Evolutionary conservation across 2,329 filamentous ascomycete genomes (phyloP).

Genomic region (Knufia fluminis): DNA sequence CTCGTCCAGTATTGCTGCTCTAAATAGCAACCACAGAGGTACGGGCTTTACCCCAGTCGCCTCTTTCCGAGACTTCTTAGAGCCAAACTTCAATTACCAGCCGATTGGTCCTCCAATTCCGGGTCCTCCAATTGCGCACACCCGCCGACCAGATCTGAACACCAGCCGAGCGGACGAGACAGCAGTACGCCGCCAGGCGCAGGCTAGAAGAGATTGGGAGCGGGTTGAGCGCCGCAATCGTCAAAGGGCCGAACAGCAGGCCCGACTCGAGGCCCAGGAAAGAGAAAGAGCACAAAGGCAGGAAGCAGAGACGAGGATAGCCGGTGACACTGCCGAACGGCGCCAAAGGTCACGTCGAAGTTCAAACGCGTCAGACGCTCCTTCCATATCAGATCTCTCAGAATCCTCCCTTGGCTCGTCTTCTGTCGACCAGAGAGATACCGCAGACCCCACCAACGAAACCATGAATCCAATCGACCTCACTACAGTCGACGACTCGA

Average conservation of each 20-base stretch:
- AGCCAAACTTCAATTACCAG: background rate
- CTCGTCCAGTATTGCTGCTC: conserved; percentile 6
- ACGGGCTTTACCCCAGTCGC: background rate
- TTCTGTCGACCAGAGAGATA: conserved; percentile 1
- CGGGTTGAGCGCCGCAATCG: conserved; percentile 2
- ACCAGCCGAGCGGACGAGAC: conserved; percentile 1
- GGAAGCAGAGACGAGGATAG: background rate
- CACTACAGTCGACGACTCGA: conserved; percentile 34
- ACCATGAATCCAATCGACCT: conserved; percentile 43
- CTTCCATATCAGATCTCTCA: background rate
- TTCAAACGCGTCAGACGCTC: background rate
- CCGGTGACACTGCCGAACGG: background rate
- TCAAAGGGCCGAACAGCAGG: conserved; percentile 5
- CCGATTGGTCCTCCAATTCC: background rate
- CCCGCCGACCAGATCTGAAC: background rate
- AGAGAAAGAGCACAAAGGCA: background rate
- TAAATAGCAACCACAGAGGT: conserved; percentile 8
- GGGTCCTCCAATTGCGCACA: background rate
- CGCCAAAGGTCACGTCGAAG: background rate
- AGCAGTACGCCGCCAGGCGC: background rate
- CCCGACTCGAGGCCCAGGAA: conserved; percentile 2
- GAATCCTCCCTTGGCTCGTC: conserved; percentile 13
- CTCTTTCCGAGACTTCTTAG: background rate
- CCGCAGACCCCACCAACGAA: conserved; percentile 4
- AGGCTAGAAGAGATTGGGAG: conserved; percentile 2